Percentiles rank a stretch among this genome's conserved stretches.
Conservation (phyloP, 2,329 filamentous ascomycete genomes). For the Aspergillus sp. region DNA sequence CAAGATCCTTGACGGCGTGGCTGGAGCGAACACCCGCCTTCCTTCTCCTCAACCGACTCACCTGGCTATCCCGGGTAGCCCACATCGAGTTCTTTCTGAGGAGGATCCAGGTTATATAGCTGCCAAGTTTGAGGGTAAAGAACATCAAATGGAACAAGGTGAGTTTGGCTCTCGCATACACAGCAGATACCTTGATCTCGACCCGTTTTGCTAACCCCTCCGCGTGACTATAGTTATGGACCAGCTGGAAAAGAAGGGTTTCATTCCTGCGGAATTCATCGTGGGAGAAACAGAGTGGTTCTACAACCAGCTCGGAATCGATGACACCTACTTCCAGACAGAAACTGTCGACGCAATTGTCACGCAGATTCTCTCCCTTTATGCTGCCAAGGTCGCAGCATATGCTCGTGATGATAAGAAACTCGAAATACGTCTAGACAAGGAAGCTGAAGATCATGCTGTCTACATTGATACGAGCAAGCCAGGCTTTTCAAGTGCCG, state of each 20-base stretch:
- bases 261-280: constrained; percentile 81
- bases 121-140: constrained; percentile 89
- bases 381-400: constrained; percentile 93
- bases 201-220: neutral
- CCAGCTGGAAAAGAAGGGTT: constrained; percentile 73
- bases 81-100: constrained; percentile 75
- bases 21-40: constrained; percentile 58
- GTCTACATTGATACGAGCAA: constrained; percentile 98
- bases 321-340: constrained; percentile 97
- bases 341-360: constrained; percentile 84
- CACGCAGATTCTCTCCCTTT: constrained; percentile 92
- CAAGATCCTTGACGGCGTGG: constrained; percentile 58
- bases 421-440: constrained; percentile 91
- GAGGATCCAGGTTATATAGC: constrained; percentile 93
- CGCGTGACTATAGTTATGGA: constrained; percentile 66
- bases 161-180: constrained; percentile 30
- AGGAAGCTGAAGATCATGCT: constrained; percentile 90
- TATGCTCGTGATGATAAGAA: constrained; percentile 91
- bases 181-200: neutral
- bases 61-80: constrained; percentile 65
- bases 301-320: constrained; percentile 95
- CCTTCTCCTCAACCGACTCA: constrained; percentile 89
- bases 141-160: constrained; percentile 83
- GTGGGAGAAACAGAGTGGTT: constrained; percentile 92
- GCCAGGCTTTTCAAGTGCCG: constrained; percentile 73